A percentile compares a stretch with the other conserved stretches of the same genome.
These are phyloP conservation scores for Beta lomatogona DNA, from an alignment of 179 eudicot genomes.

Conservation along the genomic window DNA sequence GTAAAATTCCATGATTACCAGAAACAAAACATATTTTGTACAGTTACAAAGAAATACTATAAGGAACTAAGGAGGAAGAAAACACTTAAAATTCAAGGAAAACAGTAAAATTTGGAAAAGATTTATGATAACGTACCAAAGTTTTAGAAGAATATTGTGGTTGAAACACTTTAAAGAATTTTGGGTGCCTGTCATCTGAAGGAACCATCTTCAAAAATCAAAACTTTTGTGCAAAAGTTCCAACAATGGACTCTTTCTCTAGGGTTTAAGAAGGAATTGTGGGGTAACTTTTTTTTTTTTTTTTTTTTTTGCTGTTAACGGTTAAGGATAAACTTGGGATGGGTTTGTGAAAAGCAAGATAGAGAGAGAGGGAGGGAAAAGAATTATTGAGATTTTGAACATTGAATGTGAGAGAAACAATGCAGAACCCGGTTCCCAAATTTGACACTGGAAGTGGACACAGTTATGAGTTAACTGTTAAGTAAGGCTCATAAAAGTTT, in stretches of 20 bases:
- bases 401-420: no score
- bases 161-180: slow-evolving; percentile 23
- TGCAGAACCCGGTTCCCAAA: no score
- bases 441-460: no score
- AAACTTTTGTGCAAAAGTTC: neutral
- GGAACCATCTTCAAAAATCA: slow-evolving; percentile 11
- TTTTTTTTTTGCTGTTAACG: no score
- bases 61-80: neutral
- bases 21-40: no score
- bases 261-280: neutral
- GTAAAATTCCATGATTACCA: no score
- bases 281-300: neutral
- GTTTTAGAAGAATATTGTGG: slow-evolving; percentile 15
- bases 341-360: neutral
- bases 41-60: no score
- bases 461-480: no score
- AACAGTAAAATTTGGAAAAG: neutral
- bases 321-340: neutral
- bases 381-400: no score
- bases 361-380: no score
- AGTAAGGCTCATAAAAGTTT: no score
- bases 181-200: neutral
- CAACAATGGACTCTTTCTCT: neutral
- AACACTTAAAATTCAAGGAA: neutral
- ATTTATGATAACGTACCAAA: slow-evolving; percentile 8